Conservation (phyloP, 176 grass and related monocot genomes). For the Chrysopogon serrulatus region DNA sequence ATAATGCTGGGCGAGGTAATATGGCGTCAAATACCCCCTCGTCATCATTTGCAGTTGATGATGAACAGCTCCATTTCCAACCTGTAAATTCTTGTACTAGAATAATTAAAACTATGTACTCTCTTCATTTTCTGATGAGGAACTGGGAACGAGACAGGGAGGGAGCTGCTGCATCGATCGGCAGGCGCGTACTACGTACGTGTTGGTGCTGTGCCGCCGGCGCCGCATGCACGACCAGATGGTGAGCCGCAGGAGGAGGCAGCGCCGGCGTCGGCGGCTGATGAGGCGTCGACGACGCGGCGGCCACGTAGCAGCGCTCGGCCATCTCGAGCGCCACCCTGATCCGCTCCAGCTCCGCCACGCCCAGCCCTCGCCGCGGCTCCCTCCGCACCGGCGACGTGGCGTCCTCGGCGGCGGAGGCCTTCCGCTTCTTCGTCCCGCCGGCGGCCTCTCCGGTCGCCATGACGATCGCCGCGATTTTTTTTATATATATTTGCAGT, state of each 20-base stretch:
- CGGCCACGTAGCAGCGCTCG: slow-evolving; percentile 19
- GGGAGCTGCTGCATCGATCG: not conserved
- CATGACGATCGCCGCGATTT: not conserved
- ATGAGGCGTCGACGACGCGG: not conserved
- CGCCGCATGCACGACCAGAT: not conserved
- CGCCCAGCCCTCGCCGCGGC: slow-evolving; percentile 37
- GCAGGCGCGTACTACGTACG: not conserved
- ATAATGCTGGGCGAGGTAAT: slow-evolving; percentile 17
- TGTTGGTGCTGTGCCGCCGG: not conserved
- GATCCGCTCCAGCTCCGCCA: slow-evolving; percentile 44
- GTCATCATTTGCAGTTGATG: not conserved
- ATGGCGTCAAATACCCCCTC: not conserved
- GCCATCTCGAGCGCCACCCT: slow-evolving; percentile 41
- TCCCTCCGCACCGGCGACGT: slow-evolving; percentile 22
- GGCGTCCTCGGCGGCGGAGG: not conserved
- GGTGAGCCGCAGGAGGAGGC: not conserved
- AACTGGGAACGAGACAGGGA: not conserved
- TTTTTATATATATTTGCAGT: too few relatives aligned
- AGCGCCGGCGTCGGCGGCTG: not conserved
- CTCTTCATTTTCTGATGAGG: not conserved
- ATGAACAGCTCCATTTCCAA: slow-evolving; percentile 11
- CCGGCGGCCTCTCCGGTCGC: not conserved
- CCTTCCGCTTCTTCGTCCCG: slow-evolving; percentile 25
- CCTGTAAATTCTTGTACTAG: slow-evolving; percentile 13
- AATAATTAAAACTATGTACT: not conserved